These are phyloP conservation scores for Linderniella brevidens DNA, from an alignment of 257 asterid species.

Conservation along the genomic window DNA sequence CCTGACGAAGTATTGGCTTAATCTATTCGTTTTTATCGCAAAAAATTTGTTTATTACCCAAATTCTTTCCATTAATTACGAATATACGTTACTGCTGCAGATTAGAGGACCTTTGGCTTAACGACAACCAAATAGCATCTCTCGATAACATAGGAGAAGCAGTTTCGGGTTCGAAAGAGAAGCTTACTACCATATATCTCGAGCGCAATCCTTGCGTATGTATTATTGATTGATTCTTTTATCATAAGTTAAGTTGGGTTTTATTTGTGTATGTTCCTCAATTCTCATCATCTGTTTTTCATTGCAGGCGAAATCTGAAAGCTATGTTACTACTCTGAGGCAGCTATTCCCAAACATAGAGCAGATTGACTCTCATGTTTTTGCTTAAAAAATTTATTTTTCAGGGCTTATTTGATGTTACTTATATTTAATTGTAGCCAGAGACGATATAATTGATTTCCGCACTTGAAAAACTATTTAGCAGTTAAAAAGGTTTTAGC, in stretches of 20 bases:
- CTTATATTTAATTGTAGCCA: no score
- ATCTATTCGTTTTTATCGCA: neutral
- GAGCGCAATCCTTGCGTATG: slow-evolving; percentile 97
- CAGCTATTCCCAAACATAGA: slow-evolving; percentile 55
- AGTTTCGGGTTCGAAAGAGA: slow-evolving; percentile 53
- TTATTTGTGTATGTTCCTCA: neutral
- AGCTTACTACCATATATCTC: slow-evolving; percentile 77
- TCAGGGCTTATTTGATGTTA: no score
- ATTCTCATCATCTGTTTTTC: neutral
- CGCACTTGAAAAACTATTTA: no score
- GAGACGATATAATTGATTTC: no score
- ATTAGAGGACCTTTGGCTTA: slow-evolving; percentile 94
- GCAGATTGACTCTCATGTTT: slow-evolving; percentile 72
- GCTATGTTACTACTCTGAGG: slow-evolving; percentile 42
- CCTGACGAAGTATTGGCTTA: slow-evolving; percentile 35
- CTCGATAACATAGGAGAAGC: slow-evolving; percentile 56
- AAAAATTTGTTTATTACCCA: neutral
- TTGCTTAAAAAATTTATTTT: slow-evolving; percentile 20
- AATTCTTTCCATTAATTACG: slow-evolving; percentile 1
- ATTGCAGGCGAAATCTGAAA: slow-evolving; percentile 60
- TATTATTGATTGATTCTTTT: slow-evolving; percentile 2
- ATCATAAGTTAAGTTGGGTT: neutral
- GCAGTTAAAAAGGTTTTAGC: no score
- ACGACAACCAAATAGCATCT: slow-evolving; percentile 66
- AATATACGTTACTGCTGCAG: slow-evolving; percentile 26